phyloP scores from a whole-genome alignment of 139 green algal species.

The Chlorokybus atmophyticus region DNA sequence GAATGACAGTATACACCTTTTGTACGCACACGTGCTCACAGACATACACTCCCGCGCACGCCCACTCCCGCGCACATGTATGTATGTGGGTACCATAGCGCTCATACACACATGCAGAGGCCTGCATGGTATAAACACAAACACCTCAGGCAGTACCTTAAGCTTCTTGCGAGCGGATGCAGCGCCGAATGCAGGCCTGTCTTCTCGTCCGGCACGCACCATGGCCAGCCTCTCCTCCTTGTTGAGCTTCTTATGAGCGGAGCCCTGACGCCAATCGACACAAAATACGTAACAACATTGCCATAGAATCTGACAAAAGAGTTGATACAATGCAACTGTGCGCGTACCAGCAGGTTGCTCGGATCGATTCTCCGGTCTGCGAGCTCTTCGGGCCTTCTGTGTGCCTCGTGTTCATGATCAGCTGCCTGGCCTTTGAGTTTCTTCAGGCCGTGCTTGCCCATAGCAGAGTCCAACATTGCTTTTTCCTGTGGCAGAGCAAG shows the following conservation, averaged over 20 bases:
- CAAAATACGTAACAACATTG: no score
- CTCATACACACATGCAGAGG: not conserved
- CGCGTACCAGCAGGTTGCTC: slow-evolving; percentile 41
- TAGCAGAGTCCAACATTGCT: slow-evolving; percentile 48
- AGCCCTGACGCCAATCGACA: no score
- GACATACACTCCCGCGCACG: not conserved
- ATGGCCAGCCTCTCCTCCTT: slow-evolving; percentile 70
- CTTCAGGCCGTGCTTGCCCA: slow-evolving; percentile 75
- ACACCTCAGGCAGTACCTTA: slow-evolving; percentile 40
- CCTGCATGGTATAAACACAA: not conserved
- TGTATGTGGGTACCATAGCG: not conserved
- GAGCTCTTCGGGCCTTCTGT: not conserved
- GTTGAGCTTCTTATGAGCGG: slow-evolving; percentile 14
- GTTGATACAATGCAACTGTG: no score
- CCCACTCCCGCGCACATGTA: not conserved
- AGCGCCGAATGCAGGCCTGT: slow-evolving; percentile 61
- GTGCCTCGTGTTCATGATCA: slow-evolving; percentile 15
- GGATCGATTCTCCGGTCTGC: slow-evolving; percentile 43
- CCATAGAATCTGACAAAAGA: no score
- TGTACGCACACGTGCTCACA: not conserved
- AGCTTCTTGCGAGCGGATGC: slow-evolving; percentile 42
- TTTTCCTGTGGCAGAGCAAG: slow-evolving; percentile 7
- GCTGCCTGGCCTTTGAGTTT: slow-evolving; percentile 29
- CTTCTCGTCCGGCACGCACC: slow-evolving; percentile 66
- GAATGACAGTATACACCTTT: not conserved